Conservation (phyloP, 23 red algal genomes). For the Chondrus crispus region DNA sequence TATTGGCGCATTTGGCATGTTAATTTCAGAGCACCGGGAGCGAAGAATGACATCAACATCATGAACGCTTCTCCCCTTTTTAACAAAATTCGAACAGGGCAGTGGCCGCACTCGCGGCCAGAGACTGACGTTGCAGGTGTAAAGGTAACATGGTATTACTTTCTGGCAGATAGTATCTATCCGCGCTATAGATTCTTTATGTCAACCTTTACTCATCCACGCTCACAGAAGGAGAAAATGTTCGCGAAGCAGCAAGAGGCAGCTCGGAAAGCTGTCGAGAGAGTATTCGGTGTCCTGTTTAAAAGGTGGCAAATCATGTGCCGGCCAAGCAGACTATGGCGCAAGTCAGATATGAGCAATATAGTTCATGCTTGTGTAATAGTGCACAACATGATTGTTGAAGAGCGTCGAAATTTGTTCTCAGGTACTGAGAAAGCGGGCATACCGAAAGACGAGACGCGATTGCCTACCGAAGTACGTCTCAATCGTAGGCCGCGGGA, state of each 20-base stretch:
- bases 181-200: not conserved
- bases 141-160: constrained; percentile 13
- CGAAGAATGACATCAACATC: constrained; percentile 15
- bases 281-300: not conserved
- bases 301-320: not conserved
- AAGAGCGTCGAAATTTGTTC: not conserved
- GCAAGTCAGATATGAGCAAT: not conserved
- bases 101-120: not conserved
- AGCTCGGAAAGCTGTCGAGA: not conserved
- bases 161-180: constrained; percentile 21
- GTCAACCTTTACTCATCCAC: not conserved
- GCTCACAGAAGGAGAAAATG: not conserved
- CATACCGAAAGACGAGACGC: too few relatives aligned
- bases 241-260: not conserved
- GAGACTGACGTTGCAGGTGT: not conserved
- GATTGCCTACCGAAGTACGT: too few relatives aligned
- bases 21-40: not conserved
- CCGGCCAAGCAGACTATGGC: not conserved
- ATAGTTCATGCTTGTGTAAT: not conserved
- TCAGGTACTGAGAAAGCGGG: too few relatives aligned
- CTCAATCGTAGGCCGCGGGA: too few relatives aligned
- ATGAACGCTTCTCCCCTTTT: not conserved
- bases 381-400: not conserved
- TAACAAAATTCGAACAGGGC: not conserved
- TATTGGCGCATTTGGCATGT: constrained; percentile 34